Evolutionary conservation across 306 rosid genomes (phyloP), one percentile per base, ranked within the genome.

Genomic region (Quercus gilva): DNA sequence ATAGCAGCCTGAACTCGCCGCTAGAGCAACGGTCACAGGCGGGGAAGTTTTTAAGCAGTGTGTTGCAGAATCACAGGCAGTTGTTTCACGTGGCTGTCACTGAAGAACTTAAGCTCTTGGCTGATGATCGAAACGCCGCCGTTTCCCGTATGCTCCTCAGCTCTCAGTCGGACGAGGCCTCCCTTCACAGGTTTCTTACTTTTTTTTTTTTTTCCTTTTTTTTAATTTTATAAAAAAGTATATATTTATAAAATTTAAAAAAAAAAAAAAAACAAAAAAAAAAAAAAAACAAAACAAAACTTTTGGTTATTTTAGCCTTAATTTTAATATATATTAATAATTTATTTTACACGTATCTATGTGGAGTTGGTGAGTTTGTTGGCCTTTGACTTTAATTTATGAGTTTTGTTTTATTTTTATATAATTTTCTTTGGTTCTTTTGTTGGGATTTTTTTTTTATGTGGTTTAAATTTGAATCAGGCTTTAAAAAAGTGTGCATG

Each of bases 51-150:
- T 88, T 96, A 1, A 79, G 85, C 53, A 65, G 89, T 4, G 98
- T 96, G 3, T 53, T 96, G 79, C 99, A 90, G 84, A 93, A 96
- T 64, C 97, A 93, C n/a, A 88, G 90, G 18, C 93, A 86, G 80
- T 69, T 96, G 81, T 96, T 96, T 67, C 93, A 90, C 61, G 84
- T 90, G 31, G 88, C 97, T 0, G 98, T 88, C 9, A 86, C 81
- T 13, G 92, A 96, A 53, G 94, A 93, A 80, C 83, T 96, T 9
- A 89, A 88, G 69, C 88, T 82, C 58, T 78, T 96, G 88, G 86
- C 90, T 5, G 88, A 90, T 81, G 93, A 91, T 35, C 94, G 96
- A 21, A 89, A 87, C 69, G 90, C 76, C 0, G 97, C 98, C 0
- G 68, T 75, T 56, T 55, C 85, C 77, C 98, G 97, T 28, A 81